Conservation (phyloP, 352 stramenopile genomes). For the Hyaloperonospora brassicae region DNA sequence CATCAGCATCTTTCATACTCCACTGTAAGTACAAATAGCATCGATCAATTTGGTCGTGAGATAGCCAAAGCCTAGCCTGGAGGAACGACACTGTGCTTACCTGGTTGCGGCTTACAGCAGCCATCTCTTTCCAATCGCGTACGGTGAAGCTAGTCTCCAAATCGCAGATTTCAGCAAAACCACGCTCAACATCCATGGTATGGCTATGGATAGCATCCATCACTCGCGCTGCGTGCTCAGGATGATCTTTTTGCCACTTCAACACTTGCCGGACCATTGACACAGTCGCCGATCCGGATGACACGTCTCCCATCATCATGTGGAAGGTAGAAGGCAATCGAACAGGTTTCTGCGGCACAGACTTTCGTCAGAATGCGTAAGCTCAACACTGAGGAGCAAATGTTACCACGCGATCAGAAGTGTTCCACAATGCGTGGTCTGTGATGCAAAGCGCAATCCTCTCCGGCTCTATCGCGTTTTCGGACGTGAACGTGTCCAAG, state of each 20-base stretch:
- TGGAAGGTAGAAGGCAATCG: conserved; percentile 62
- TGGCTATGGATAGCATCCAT: conserved; percentile 27
- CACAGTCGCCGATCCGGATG: conserved; percentile 86
- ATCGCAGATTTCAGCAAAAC: conserved; percentile 22
- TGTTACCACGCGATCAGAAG: conserved; percentile 37
- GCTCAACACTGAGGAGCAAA: background rate
- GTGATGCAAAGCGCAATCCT: conserved; percentile 47
- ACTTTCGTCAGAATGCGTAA: conserved; percentile 6
- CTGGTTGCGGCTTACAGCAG: conserved; percentile 16
- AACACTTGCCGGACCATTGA: conserved; percentile 78
- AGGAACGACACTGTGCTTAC: conserved; percentile 9
- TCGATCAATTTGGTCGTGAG: background rate
- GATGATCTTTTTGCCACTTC: conserved; percentile 35
- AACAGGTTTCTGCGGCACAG: conserved; percentile 39
- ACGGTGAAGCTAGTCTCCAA: conserved; percentile 12
- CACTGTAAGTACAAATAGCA: conserved; percentile 31
- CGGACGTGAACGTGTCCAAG: conserved; percentile 42
- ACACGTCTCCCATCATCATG: conserved; percentile 94
- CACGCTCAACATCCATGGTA: conserved; percentile 33
- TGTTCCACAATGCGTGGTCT: conserved; percentile 37
- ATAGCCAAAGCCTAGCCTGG: background rate
- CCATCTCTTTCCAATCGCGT: conserved; percentile 22
- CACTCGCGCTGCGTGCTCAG: conserved; percentile 24
- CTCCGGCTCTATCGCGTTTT: conserved; percentile 45
- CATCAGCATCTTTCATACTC: conserved; percentile 18